phyloP scores from a whole-genome alignment of 805 yeast genomes.

The Candida wancherniae region DNA sequence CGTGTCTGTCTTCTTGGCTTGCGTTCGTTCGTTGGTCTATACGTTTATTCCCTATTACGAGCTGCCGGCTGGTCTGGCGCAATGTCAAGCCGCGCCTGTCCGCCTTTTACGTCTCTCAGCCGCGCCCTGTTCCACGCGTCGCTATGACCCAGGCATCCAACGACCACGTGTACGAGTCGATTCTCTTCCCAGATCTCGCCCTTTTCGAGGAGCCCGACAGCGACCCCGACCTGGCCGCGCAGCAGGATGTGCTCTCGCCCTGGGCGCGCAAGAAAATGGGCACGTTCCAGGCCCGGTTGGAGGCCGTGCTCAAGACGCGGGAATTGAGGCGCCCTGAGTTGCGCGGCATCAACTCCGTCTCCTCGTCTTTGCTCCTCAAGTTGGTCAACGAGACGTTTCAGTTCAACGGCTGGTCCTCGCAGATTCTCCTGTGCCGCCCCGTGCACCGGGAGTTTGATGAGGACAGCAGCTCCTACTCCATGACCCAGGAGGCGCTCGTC shows the following conservation, averaged over 20 bases:
- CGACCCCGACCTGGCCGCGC: conserved; percentile 3
- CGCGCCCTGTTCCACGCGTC: no score
- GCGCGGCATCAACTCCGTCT: conserved; percentile 3
- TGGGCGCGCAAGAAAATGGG: conserved; percentile 50
- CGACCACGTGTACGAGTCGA: no score
- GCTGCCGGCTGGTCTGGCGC: no score
- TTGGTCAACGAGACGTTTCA: conserved; percentile 53
- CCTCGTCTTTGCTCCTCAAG: conserved; percentile 18
- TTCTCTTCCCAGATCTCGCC: conserved; percentile 23
- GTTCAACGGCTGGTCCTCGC: conserved; percentile 53
- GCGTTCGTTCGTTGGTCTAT: no score
- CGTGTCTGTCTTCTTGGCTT: no score
- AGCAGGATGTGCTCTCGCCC: conserved; percentile 3
- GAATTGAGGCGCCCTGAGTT: conserved; percentile 8
- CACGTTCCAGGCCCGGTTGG: conserved; percentile 44
- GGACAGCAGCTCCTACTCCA: conserved; percentile 18
- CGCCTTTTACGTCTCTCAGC: no score
- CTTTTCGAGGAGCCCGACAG: conserved; percentile 15
- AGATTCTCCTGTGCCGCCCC: conserved; percentile 25
- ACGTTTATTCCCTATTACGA: no score
- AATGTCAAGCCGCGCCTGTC: no score
- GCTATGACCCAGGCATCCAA: no score
- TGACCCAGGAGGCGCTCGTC: conserved; percentile 26
- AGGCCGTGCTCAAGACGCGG: conserved; percentile 23
- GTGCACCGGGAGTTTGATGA: conserved; percentile 20